phyloP scores from a whole-genome alignment of 2,329 filamentous ascomycete species.

The Colletotrichum tamarilloi region DNA sequence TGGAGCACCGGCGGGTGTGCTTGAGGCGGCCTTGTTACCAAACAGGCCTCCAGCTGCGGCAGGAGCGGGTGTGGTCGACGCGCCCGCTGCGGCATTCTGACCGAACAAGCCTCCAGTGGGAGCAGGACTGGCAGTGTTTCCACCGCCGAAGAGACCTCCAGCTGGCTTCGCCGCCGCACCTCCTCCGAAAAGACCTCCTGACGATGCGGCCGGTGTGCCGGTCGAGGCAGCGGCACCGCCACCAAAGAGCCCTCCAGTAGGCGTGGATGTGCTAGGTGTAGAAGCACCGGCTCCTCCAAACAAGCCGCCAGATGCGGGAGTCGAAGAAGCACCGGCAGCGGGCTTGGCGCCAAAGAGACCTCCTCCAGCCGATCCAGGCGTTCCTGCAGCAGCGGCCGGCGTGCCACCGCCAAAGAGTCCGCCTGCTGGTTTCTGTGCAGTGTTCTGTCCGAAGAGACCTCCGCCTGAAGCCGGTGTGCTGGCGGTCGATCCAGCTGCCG shows the following conservation, averaged over 20 bases:
- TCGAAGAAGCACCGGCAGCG: slow-evolving; percentile 26
- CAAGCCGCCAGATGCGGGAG: slow-evolving; percentile 23
- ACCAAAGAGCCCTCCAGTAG: slow-evolving; percentile 37
- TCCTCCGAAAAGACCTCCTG: slow-evolving; percentile 36
- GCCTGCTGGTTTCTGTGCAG: slow-evolving; percentile 38
- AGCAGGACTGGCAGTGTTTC: slow-evolving; percentile 40
- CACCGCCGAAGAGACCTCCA: slow-evolving; percentile 36
- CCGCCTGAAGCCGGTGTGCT: slow-evolving; percentile 43
- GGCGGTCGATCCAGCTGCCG: slow-evolving; percentile 40
- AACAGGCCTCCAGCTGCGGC: slow-evolving; percentile 36
- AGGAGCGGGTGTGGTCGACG: slow-evolving; percentile 38
- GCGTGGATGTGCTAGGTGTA: slow-evolving; percentile 35
- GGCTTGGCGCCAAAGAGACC: slow-evolving; percentile 45
- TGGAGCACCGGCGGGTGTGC: slow-evolving; percentile 33
- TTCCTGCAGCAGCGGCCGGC: slow-evolving; percentile 40
- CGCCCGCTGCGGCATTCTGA: slow-evolving; percentile 37
- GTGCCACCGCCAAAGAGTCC: slow-evolving; percentile 40
- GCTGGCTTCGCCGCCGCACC: slow-evolving; percentile 41
- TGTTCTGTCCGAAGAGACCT: slow-evolving; percentile 46
- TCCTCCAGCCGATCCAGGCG: slow-evolving; percentile 36
- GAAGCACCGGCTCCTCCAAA: slow-evolving; percentile 23
- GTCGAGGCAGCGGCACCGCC: slow-evolving; percentile 10
- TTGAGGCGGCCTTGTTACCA: slow-evolving; percentile 27
- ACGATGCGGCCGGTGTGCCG: slow-evolving; percentile 15
- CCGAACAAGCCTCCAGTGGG: slow-evolving; percentile 43